Conservation (phyloP, 2,329 filamentous ascomycete genomes). For the Aspergillus novofumigatus region DNA sequence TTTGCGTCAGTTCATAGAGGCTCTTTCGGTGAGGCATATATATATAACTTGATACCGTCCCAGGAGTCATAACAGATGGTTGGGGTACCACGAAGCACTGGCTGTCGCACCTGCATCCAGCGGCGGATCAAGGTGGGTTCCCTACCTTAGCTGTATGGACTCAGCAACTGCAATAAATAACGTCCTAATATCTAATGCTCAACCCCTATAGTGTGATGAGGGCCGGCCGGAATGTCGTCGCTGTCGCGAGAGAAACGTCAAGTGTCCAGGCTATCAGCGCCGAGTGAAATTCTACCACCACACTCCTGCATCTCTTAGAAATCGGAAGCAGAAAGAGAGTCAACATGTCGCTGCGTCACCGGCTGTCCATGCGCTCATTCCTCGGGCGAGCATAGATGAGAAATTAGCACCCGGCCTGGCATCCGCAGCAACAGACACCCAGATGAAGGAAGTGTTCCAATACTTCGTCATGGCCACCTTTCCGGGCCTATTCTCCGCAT, state of each 20-base stretch:
- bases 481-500: constrained; percentile 12
- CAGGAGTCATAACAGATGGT: constrained; percentile 9
- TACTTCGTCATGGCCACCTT: constrained; percentile 15
- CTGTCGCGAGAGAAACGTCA: constrained; percentile 10
- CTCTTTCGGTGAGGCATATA: not conserved
- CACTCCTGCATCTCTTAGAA: not conserved
- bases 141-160: not conserved
- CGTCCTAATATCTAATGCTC: not conserved
- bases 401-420: constrained; percentile 8
- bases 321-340: not conserved
- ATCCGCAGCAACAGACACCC: constrained; percentile 7
- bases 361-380: not conserved
- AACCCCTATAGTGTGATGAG: constrained; percentile 16
- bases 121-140: constrained; percentile 20
- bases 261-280: constrained; percentile 18
- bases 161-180: not conserved
- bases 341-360: not conserved
- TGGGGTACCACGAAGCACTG: constrained; percentile 18
- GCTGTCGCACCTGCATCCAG: constrained; percentile 19
- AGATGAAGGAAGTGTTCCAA: constrained; percentile 14
- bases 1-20: not conserved
- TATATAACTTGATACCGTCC: not conserved
- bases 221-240: constrained; percentile 16
- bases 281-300: constrained; percentile 16
- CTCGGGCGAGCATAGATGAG: constrained; percentile 9